Conservation (phyloP, 1,139 yeast genomes). For the Yamadazyma siamensis region DNA sequence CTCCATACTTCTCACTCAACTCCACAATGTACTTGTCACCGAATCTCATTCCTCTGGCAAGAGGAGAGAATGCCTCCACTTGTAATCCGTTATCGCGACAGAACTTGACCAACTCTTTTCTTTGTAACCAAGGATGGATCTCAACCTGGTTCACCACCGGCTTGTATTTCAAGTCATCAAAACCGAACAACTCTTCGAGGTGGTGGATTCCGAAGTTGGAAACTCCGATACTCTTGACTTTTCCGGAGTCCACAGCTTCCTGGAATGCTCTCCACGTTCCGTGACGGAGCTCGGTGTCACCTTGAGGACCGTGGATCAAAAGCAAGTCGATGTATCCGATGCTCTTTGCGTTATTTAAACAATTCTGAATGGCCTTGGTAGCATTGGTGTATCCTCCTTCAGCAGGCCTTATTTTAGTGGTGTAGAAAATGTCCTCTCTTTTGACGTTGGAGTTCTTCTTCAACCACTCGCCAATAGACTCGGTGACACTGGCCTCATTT, state of each 20-base stretch:
- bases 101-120: not conserved
- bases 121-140: conserved; percentile 51
- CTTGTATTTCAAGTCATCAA: conserved; percentile 35
- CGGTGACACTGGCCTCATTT: conserved; percentile 68
- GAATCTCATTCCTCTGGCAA: not conserved
- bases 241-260: conserved; percentile 29
- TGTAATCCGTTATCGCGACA: not conserved
- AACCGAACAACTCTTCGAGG: conserved; percentile 48
- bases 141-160: conserved; percentile 77
- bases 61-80: not conserved
- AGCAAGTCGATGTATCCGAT: conserved; percentile 44
- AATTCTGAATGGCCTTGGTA: conserved; percentile 4
- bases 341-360: conserved; percentile 10
- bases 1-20: conserved; percentile 54
- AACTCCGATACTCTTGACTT: conserved; percentile 20
- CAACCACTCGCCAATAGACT: conserved; percentile 50
- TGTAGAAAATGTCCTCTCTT: conserved; percentile 68
- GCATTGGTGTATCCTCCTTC: conserved; percentile 28
- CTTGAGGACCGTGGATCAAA: conserved; percentile 29
- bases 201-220: conserved; percentile 23
- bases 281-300: conserved; percentile 27
- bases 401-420: conserved; percentile 69
- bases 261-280: conserved; percentile 41
- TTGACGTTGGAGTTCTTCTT: conserved; percentile 60
- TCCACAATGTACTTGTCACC: too few species aligned